Percentiles rank a stretch among this genome's conserved stretches.
Evolutionary conservation across 768 basidiomycete genomes (phyloP).

Genomic region (Mycena rebaudengoi): DNA sequence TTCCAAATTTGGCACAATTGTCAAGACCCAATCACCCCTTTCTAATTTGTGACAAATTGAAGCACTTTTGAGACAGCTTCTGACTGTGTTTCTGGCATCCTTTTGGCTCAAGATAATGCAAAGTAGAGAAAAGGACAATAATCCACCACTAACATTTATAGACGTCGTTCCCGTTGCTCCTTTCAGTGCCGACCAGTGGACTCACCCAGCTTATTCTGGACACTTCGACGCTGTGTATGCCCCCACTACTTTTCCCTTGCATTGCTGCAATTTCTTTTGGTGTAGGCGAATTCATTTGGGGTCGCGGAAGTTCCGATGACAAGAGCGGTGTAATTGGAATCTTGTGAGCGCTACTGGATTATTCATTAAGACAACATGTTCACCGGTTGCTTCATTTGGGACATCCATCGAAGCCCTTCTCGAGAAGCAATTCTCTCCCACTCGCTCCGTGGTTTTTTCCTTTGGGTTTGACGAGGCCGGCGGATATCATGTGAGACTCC

Average conservation of each 20-base stretch:
- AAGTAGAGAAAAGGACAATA: too few relatives aligned
- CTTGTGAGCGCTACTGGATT: neutral
- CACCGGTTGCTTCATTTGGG: neutral
- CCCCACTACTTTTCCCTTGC: neutral
- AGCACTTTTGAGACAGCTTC: too few relatives aligned
- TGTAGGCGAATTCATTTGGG: constrained; percentile 70
- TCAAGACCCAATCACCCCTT: too few relatives aligned
- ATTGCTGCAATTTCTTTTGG: neutral
- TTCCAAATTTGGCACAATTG: too few relatives aligned
- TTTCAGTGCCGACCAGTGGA: constrained; percentile 64
- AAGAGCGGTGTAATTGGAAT: neutral
- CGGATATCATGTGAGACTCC: constrained; percentile 37
- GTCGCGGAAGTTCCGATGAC: constrained; percentile 60
- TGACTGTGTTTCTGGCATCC: too few relatives aligned
- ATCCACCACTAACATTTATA: constrained; percentile 26
- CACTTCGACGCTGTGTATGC: constrained; percentile 57
- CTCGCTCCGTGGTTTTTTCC: constrained; percentile 37
- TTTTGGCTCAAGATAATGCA: too few relatives aligned
- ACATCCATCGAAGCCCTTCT: constrained; percentile 22
- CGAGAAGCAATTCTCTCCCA: constrained; percentile 20
- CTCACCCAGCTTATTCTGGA: constrained; percentile 70
- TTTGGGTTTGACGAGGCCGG: constrained; percentile 62
- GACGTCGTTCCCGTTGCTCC: constrained; percentile 77
- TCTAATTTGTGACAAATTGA: too few relatives aligned
- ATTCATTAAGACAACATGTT: neutral